A percentile compares a stretch with the other conserved stretches of the same genome.
phyloP scores from a whole-genome alignment of 1,284 basidiomycete genomes.

The Trametes sp. region DNA sequence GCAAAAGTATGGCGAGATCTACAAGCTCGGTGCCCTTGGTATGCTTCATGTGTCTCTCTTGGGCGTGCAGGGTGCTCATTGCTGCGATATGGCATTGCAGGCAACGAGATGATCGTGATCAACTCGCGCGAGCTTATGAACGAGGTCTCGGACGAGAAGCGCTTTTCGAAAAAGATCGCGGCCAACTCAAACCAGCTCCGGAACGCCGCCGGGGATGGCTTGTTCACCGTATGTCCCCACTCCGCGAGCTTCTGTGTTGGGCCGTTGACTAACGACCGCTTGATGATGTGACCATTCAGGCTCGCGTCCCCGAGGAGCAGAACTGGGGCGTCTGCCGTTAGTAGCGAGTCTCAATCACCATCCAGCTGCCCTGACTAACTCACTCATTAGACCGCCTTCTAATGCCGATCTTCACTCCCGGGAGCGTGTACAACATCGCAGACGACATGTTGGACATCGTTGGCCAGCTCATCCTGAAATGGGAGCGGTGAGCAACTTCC shows the following conservation, averaged over 20 bases:
- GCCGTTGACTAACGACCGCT: neutral
- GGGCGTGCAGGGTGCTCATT: neutral
- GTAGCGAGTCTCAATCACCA: slow-evolving; percentile 20
- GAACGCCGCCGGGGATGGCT: slow-evolving; percentile 52
- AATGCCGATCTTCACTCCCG: slow-evolving; percentile 58
- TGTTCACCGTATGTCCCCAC: slow-evolving; percentile 45
- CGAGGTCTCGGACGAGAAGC: slow-evolving; percentile 53
- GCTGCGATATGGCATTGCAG: slow-evolving; percentile 27
- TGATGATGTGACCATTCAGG: slow-evolving; percentile 21
- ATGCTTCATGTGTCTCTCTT: slow-evolving; percentile 9
- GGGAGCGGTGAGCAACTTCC: slow-evolving; percentile 46
- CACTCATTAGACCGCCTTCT: slow-evolving; percentile 52
- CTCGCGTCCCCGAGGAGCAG: slow-evolving; percentile 46
- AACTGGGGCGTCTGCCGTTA: slow-evolving; percentile 57
- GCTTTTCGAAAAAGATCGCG: slow-evolving; percentile 50
- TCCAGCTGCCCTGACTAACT: neutral
- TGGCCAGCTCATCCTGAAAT: slow-evolving; percentile 54
- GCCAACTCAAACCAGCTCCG: slow-evolving; percentile 48
- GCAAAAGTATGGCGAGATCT: slow-evolving; percentile 54
- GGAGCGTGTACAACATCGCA: slow-evolving; percentile 54
- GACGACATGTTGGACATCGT: slow-evolving; percentile 57
- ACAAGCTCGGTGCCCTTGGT: slow-evolving; percentile 50
- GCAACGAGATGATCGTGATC: slow-evolving; percentile 41
- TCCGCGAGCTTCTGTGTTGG: neutral
- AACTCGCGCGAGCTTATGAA: slow-evolving; percentile 48